Conservation (phyloP, 805 yeast species). For the Kurtzmaniella fragi region DNA sequence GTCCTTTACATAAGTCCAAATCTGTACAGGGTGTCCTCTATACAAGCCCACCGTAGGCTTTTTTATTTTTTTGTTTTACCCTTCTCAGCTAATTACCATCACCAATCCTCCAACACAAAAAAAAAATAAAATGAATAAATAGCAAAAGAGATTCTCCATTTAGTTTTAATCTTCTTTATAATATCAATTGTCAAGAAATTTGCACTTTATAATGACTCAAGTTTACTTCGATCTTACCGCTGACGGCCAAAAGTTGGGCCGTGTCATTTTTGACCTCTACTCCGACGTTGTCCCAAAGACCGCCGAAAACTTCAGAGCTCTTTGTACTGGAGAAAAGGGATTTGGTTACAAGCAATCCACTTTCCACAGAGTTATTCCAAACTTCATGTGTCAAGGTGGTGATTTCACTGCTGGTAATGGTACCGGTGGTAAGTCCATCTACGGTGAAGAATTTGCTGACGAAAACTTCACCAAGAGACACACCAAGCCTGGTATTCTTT, state of each 20-base stretch:
- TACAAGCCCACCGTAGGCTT: slow-evolving; percentile 1
- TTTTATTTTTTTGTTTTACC: not conserved
- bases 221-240: slow-evolving; percentile 82
- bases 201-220: slow-evolving; percentile 45
- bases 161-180: not conserved
- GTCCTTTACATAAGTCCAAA: not conserved
- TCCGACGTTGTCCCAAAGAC: slow-evolving; percentile 65
- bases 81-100: not conserved
- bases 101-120: not conserved
- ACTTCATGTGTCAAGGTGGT: slow-evolving; percentile 90
- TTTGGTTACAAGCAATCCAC: slow-evolving; percentile 79
- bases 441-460: slow-evolving; percentile 62
- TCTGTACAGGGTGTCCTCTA: not conserved
- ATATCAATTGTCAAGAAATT: not conserved
- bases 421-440: slow-evolving; percentile 87
- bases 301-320: slow-evolving; percentile 74
- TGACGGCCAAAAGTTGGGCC: slow-evolving; percentile 70
- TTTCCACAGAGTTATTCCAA: slow-evolving; percentile 97
- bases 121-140: no score
- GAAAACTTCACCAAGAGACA: slow-evolving; percentile 72
- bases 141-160: not conserved
- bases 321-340: slow-evolving; percentile 92
- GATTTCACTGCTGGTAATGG: slow-evolving; percentile 67
- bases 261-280: slow-evolving; percentile 70
- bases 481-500: slow-evolving; percentile 73